These are phyloP conservation scores for Lactarius sp. DNA, from an alignment of 768 basidiomycete genomes.

Conservation along the genomic window DNA sequence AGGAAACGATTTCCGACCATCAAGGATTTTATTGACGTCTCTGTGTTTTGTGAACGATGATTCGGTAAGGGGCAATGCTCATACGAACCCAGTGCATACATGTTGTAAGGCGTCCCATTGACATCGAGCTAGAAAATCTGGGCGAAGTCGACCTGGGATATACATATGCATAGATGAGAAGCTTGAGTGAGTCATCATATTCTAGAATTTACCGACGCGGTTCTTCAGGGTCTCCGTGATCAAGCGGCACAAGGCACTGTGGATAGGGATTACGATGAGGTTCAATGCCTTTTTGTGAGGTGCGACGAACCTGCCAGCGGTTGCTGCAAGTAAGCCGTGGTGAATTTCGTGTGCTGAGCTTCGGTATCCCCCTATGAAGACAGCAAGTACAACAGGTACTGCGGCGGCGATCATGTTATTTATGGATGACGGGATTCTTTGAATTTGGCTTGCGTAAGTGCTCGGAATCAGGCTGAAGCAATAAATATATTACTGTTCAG, in stretches of 20 bases:
- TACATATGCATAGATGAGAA: background rate
- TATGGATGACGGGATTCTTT: conserved; percentile 45
- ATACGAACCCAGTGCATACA: conserved; percentile 51
- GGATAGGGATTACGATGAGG: conserved; percentile 2
- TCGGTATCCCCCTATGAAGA: conserved; percentile 36
- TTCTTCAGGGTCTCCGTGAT: conserved; percentile 53
- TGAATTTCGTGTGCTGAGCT: conserved; percentile 50
- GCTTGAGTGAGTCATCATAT: no score
- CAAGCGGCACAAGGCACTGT: conserved; percentile 43
- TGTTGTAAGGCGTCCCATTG: conserved; percentile 47
- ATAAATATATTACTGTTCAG: conserved; percentile 16
- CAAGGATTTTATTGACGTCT: conserved; percentile 36
- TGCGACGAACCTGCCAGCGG: conserved; percentile 34
- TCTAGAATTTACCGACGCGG: conserved; percentile 43
- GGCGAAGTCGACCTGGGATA: conserved; percentile 45
- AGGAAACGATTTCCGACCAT: conserved; percentile 60
- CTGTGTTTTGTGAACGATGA: conserved; percentile 25
- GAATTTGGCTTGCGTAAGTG: conserved; percentile 3
- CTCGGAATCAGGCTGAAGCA: background rate
- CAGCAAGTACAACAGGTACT: conserved; percentile 42
- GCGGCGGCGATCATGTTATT: conserved; percentile 46
- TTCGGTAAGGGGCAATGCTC: background rate
- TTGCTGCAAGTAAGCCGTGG: conserved; percentile 52
- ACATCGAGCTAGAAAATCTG: conserved; percentile 64
- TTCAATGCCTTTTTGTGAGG: conserved; percentile 14